Percentiles rank a stretch among this genome's conserved stretches.
phyloP scores from a whole-genome alignment of 306 rosid genomes.

The Calophaca sinica region DNA sequence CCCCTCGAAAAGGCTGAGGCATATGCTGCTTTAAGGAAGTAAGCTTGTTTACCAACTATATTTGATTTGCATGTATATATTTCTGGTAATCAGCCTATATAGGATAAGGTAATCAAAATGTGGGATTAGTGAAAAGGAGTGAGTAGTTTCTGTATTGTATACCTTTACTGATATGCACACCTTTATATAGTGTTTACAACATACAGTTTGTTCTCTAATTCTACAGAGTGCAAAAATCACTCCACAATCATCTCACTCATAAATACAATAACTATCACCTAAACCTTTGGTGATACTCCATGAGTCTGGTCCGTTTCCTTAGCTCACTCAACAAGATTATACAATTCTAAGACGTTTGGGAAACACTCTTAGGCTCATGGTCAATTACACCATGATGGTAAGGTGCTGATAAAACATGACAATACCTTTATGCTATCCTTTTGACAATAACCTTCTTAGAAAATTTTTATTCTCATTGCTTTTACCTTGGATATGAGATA shows the following conservation, averaged over 20 bases:
- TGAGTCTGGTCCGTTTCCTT: background rate
- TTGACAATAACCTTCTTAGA: constrained; percentile 33
- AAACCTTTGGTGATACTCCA: background rate
- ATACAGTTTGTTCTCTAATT: background rate
- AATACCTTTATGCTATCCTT: constrained; percentile 1
- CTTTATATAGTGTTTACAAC: background rate
- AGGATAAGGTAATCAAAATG: constrained; percentile 7
- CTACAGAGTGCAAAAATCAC: background rate
- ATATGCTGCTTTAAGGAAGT: constrained; percentile 93
- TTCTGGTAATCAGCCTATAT: constrained; percentile 38
- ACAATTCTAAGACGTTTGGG: constrained; percentile 12
- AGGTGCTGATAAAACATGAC: constrained; percentile 27
- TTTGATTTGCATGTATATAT: constrained; percentile 34
- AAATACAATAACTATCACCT: background rate
- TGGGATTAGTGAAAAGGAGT: background rate
- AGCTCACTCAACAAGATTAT: background rate
- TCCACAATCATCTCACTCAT: background rate
- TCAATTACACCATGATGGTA: constrained; percentile 18
- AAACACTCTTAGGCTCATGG: constrained; percentile 17
- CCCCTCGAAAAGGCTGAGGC: constrained; percentile 93
- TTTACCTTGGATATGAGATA: constrained; percentile 13
- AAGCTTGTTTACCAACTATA: constrained; percentile 55
- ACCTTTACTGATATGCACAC: background rate
- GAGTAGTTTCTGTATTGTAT: background rate
- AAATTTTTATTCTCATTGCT: constrained; percentile 11